phyloP scores from a whole-genome alignment of 2,329 filamentous ascomycete genomes.

The Escovopsis weberi region DNA sequence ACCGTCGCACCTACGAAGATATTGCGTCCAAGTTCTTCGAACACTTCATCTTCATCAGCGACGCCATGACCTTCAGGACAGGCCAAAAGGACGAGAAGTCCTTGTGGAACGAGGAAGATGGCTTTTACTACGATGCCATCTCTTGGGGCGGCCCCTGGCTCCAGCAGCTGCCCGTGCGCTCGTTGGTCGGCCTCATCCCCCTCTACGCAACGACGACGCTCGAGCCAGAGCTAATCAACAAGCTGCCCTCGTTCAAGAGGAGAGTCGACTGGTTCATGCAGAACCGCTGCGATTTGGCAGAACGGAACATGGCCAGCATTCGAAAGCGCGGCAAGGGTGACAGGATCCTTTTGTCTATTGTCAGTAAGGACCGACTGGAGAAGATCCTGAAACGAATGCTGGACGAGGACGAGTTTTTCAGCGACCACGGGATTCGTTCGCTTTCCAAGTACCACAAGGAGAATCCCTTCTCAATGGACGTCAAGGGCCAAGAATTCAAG shows the following conservation, averaged over 20 bases:
- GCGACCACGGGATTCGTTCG: slow-evolving; percentile 79
- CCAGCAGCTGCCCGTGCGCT: slow-evolving; percentile 82
- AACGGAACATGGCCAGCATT: slow-evolving; percentile 91
- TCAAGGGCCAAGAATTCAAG: slow-evolving; percentile 78
- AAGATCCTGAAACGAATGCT: slow-evolving; percentile 86
- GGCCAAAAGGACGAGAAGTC: slow-evolving; percentile 61
- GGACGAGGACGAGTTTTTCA: slow-evolving; percentile 85
- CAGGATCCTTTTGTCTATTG: slow-evolving; percentile 73
- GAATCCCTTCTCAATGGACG: slow-evolving; percentile 85
- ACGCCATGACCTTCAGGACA: slow-evolving; percentile 81
- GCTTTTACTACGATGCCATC: slow-evolving; percentile 97
- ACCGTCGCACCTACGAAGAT: slow-evolving; percentile 89
- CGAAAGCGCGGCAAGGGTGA: slow-evolving; percentile 80
- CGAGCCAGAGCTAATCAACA: slow-evolving; percentile 86
- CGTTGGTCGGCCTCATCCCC: slow-evolving; percentile 84
- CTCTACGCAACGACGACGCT: slow-evolving; percentile 84
- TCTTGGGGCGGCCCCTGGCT: slow-evolving; percentile 90
- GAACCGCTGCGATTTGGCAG: slow-evolving; percentile 71
- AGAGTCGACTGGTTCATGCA: slow-evolving; percentile 88
- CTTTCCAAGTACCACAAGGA: slow-evolving; percentile 85
- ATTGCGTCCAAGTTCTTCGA: slow-evolving; percentile 98
- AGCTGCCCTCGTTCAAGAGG: slow-evolving; percentile 84
- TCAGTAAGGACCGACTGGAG: slow-evolving; percentile 82
- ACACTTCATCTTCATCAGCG: slow-evolving; percentile 94
- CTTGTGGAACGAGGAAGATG: slow-evolving; percentile 91